These are phyloP conservation scores for Quercus glauca DNA, from an alignment of 306 rosid genomes.

Conservation along the genomic window DNA sequence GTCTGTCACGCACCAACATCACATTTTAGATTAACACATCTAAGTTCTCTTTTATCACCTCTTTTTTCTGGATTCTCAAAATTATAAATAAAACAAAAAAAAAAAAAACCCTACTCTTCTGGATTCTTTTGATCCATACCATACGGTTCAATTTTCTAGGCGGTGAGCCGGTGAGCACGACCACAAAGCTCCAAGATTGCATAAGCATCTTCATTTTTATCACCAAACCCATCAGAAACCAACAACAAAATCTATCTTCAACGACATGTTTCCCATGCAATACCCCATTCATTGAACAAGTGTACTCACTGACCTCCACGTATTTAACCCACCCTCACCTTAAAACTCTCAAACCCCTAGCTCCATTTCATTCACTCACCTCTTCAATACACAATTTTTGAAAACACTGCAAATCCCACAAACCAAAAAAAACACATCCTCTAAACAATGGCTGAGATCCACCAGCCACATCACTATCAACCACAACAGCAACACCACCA, in stretches of 20 bases:
- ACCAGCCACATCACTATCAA: not conserved
- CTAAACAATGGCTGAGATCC: constrained; percentile 39
- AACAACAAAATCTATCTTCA: constrained; percentile 7
- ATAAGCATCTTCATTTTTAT: not conserved
- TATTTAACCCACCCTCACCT: constrained; percentile 30
- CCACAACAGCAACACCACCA: constrained; percentile 11
- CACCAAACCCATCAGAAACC: not conserved
- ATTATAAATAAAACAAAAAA: too few species aligned
- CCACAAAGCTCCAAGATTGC: not conserved
- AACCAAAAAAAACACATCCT: not conserved
- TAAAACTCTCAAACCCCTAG: not conserved
- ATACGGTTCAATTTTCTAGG: not conserved
- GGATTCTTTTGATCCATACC: too few species aligned
- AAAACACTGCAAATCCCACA: not conserved
- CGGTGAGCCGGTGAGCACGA: not conserved
- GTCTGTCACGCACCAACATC: too few species aligned
- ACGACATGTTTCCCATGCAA: constrained; percentile 45
- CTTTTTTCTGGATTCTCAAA: too few species aligned
- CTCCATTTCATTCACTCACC: not conserved
- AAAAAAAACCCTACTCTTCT: too few species aligned
- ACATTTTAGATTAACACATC: too few species aligned
- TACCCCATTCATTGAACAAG: constrained; percentile 25
- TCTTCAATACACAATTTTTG: not conserved
- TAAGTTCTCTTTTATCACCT: too few species aligned
- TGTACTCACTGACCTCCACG: constrained; percentile 34